Evolutionary conservation across 2,329 filamentous ascomycete genomes (phyloP), one percentile per base, ranked within the genome.

Genomic region (Albophoma yamanashiensis): DNA sequence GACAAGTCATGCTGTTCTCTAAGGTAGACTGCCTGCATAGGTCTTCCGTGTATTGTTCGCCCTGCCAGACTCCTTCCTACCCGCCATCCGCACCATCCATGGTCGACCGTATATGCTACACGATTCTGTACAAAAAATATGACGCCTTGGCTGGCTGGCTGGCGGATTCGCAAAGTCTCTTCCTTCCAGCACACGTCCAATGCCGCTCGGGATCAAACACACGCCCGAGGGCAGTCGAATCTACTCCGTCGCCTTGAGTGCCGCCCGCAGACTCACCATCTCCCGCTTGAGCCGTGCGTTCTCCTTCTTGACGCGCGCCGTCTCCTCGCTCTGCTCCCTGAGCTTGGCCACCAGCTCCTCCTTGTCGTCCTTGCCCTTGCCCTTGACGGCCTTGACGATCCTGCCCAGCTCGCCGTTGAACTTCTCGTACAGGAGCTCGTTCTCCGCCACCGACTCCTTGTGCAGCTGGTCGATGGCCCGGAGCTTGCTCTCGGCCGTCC

Each of bases 361-460:
- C 67, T 90, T 89, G 14, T 90, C 91, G 50, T 91, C 88, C 56
- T 89, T 88, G 4, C 85, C 84, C 65, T 87, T 88, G 62, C 83
- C 83, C 71, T 85, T 85, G 56, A 94, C 80, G 47, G 88, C 89
- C 71, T 85, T 88, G 52, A 92, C 80, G 62, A 97, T 89, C 76
- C 89, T 91, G 66, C 85, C 88, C 56, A 97, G 77, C 75, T 97
- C 93, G n/a, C 86, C 84, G 68, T 97, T 96, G 78, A 97, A 96
- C 62, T 87, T 88, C 65, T 93, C 89, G 73, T 97, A 97, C 59
- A 97, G 79, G 38, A 93, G 83, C 75, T 97, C 92, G 67, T 97
- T 97, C 77, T 97, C 93, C 0, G 91, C 89, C 67, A 87, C 91
- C 20, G 87, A 84, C 69, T 96, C 91, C 64, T 91, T 89, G 76